Percentiles rank a stretch among this genome's conserved stretches.
Evolutionary conservation across 352 stramenopile species (phyloP).

Genomic region (Globisporangium uncinulatum): DNA sequence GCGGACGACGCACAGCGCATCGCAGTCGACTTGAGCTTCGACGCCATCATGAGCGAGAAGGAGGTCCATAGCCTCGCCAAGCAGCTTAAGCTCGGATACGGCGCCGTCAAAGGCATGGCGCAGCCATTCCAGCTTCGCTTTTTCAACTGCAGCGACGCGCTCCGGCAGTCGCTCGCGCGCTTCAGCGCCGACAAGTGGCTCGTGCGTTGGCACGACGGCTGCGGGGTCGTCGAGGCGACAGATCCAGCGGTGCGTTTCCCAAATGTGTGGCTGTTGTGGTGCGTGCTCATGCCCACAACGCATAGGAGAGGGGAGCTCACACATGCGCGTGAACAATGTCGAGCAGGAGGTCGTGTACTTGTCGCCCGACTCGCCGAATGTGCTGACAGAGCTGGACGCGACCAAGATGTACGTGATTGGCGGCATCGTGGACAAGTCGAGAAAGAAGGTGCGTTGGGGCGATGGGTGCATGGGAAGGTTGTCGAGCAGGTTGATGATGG

Average conservation of each 20-base stretch:
- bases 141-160: conserved; percentile 43
- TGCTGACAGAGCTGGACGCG: conserved; percentile 47
- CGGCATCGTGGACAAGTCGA: conserved; percentile 75
- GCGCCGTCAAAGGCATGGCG: conserved; percentile 51
- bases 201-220: conserved; percentile 41
- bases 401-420: conserved; percentile 79
- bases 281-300: not conserved
- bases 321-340: not conserved
- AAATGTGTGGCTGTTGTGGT: not conserved
- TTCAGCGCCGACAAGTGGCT: conserved; percentile 62
- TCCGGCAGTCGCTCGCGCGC: conserved; percentile 44
- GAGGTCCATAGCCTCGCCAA: conserved; percentile 66
- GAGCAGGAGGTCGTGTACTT: conserved; percentile 61
- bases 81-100: conserved; percentile 76
- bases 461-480: not conserved
- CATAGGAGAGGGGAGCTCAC: not conserved
- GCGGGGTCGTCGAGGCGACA: conserved; percentile 34
- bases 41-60: conserved; percentile 83
- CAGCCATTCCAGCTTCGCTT: conserved; percentile 62
- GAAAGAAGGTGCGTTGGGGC: conserved; percentile 43
- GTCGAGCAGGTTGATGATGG: not conserved
- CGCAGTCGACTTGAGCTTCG: conserved; percentile 65
- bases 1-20: conserved; percentile 32
- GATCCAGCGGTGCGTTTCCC: conserved; percentile 12
- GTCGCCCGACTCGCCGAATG: conserved; percentile 64